Base-by-base conservation (phyloP, 2,329 filamentous ascomycete species). In the Cytospora schulzeri region DNA sequence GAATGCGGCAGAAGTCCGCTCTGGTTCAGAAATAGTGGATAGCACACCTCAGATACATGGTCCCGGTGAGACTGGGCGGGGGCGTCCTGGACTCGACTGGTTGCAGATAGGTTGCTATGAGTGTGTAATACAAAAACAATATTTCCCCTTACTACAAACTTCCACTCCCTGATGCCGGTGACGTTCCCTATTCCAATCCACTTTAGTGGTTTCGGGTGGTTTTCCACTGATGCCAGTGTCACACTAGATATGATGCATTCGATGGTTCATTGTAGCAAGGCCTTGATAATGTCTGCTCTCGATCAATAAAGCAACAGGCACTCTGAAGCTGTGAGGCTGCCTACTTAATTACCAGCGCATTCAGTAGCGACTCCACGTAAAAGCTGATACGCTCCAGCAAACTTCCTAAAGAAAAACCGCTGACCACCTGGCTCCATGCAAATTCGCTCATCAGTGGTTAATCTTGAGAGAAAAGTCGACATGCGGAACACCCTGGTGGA, bases 401-500 rank as follows among this genome's bases (percentile, higher is more conserved):
- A 3, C n/a, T 24, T 24, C n/a, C 45, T n/a, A n/a, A n/a, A n/a
- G n/a, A n/a, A 48, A 14, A 14, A 14, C 11, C n/a, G 11, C 22
- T 12, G 8, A n/a, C n/a, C 8, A 22, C 3, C n/a, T 19, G 11
- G 24, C n/a, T 12, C 8, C 3, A 19, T 24, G 45, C 45, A 24
- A 12, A 12, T 24, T 14, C 41, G 17, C 48, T 28, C 29, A 62
- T 69, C 70, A 77, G 67, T 80, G 80, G 64, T 85, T 76, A 68
- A 99, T 93, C 81, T 99, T 99, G 70, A 99, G 83, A 6, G 93
- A 97, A 76, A 97, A 98, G 76, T 99, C 95, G 54, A 99, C 88
- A 75, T 97, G 93, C 33, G 91, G 87, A 3, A 96, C 92, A 3
- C 95, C 94, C 79, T 99, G 95, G 73, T 99, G 95, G 73, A 99